These are phyloP conservation scores for Candida tammaniensis DNA, from an alignment of 805 yeast species.

Conservation along the genomic window DNA sequence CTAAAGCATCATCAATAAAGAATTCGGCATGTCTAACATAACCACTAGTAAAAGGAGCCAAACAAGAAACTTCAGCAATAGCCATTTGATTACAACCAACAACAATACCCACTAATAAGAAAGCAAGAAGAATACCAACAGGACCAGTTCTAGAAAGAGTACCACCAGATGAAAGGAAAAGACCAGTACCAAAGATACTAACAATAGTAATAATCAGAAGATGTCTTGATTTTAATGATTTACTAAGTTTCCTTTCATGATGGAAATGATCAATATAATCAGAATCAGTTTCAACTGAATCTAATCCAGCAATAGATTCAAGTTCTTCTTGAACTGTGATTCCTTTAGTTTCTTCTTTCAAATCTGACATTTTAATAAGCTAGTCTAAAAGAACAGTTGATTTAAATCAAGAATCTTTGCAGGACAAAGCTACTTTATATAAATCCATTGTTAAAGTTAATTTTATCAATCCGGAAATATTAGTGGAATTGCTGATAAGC, in stretches of 20 bases:
- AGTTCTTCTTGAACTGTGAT: constrained; percentile 3
- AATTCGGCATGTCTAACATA: constrained; percentile 34
- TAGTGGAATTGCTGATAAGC: too few relatives aligned
- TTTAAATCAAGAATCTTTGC: too few relatives aligned
- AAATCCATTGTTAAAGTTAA: too few relatives aligned
- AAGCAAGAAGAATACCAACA: constrained; percentile 50
- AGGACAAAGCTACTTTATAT: too few relatives aligned
- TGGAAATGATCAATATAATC: constrained; percentile 12
- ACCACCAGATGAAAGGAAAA: constrained; percentile 54
- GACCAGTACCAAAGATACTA: constrained; percentile 45
- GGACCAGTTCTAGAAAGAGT: constrained; percentile 42
- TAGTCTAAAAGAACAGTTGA: background rate
- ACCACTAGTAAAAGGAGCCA: constrained; percentile 38
- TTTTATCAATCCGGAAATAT: too few relatives aligned
- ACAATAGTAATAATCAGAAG: constrained; percentile 21
- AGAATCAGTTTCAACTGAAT: background rate
- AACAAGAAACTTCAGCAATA: constrained; percentile 36
- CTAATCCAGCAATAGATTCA: constrained; percentile 3
- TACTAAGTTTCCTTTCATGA: constrained; percentile 15
- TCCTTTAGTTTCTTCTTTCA: background rate
- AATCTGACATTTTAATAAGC: background rate
- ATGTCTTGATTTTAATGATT: constrained; percentile 18
- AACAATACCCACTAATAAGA: constrained; percentile 42
- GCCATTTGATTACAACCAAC: constrained; percentile 39
- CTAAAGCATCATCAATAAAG: constrained; percentile 43